Base-by-base conservation (phyloP, 352 stramenopile genomes). In the Globisporangium megalacanthum region DNA sequence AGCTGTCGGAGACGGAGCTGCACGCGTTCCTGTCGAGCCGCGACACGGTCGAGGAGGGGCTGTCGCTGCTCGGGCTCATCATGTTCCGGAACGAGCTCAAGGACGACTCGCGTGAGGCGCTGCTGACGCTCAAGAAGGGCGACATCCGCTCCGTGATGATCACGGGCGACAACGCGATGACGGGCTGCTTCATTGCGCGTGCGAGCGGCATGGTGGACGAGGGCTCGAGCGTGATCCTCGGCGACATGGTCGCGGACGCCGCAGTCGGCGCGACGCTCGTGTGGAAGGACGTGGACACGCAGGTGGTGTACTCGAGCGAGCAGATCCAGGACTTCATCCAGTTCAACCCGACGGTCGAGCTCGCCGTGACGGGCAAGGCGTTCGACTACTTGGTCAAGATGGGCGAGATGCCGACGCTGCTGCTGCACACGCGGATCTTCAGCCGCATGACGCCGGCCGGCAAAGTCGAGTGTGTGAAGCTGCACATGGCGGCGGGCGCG, bases 71-170 rank as follows among this genome's bases (percentile, higher is more conserved):
- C 20, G 89, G 91, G 46, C 70, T 97, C 9, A 79, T 97, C 41
- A 87, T 91, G 54, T 97, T 97, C 78, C 79, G 86, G 56, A 97
- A 97, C 51, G 71, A 86, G 35, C 75, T 97, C 35, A 95, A 94
- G 68, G 70, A 85, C 17, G 85, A 97, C 56, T 92, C 88, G 36
- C 67, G 66, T 29, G 73, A 81, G 11, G 89, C 88, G 6, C 88
- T 97, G 37, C 8, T 74, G 51, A 80, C 80, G 36, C 68, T 97
- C n/a, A 85, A 86, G 50, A 63, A 76, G 52, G 91, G 86, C 42
- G 79, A 91, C 50, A 75, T 96, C 15, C 71, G 77, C 13, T 65
- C 66, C 8, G 83, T 90, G 9, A 97, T 97, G 81, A 88, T 97
- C 48, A 97, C 91, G 2, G 88, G 87, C 5, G 87, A 97, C 41